Evolutionary conservation across 495 filamentous ascomycete genomes (phyloP).

Genomic region (Bacidia gigantensis): DNA sequence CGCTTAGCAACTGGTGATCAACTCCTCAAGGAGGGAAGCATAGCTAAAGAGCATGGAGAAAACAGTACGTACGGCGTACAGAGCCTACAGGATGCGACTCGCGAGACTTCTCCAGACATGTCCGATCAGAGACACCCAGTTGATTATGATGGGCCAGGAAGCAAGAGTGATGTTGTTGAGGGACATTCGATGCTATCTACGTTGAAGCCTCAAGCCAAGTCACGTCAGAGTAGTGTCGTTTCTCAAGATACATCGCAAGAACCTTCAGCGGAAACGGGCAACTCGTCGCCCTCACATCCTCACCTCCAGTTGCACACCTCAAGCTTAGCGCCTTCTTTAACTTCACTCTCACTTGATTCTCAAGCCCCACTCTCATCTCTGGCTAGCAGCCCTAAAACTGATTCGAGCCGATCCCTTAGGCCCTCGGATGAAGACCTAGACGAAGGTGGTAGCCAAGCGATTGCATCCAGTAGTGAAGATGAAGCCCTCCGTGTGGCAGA

Average conservation of each 20-base stretch:
- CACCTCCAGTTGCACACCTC: constrained; percentile 10
- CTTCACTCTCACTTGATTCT: constrained; percentile 30
- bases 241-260: not conserved
- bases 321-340: constrained; percentile 28
- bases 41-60: not conserved
- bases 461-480: constrained; percentile 33
- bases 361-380: constrained; percentile 33
- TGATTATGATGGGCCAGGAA: too few relatives aligned
- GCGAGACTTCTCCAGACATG: constrained; percentile 22
- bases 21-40: constrained; percentile 14
- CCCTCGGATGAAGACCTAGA: constrained; percentile 39
- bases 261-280: not conserved
- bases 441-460: constrained; percentile 35
- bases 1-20: constrained; percentile 25
- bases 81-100: constrained; percentile 45
- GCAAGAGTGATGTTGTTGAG: too few relatives aligned
- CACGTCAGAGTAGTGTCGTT: not conserved
- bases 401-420: constrained; percentile 34
- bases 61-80: constrained; percentile 48
- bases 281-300: constrained; percentile 12
- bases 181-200: constrained; percentile 18
- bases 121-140: constrained; percentile 22
- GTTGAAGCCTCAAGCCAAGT: constrained; percentile 20
- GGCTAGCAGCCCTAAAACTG: constrained; percentile 40
- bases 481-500: constrained; percentile 22